phyloP scores from a whole-genome alignment of 2,329 filamentous ascomycete genomes.

The Leptographium radiaticola region DNA sequence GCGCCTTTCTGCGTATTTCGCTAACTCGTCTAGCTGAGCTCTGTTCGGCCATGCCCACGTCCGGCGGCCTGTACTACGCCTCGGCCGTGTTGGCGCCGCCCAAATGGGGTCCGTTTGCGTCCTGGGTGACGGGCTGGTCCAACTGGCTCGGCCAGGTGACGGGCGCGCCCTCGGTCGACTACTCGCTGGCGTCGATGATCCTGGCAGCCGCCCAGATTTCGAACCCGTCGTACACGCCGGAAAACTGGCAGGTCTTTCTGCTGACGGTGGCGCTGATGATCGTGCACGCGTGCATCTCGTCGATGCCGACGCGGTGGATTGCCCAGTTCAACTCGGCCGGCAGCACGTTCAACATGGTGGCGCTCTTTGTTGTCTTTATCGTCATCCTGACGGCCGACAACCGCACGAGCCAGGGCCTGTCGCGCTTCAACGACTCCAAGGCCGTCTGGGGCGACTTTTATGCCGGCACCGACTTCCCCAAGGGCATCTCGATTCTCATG shows the following conservation, averaged over 20 bases:
- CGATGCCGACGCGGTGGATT: slow-evolving; percentile 58
- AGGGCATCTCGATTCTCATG: slow-evolving; percentile 57
- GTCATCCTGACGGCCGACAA: slow-evolving; percentile 48
- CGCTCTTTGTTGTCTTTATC: slow-evolving; percentile 52
- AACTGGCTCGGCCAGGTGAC: slow-evolving; percentile 59
- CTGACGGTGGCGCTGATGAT: slow-evolving; percentile 55
- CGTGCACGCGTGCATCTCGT: slow-evolving; percentile 53
- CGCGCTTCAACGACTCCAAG: slow-evolving; percentile 23
- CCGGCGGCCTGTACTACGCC: slow-evolving; percentile 62
- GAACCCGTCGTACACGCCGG: slow-evolving; percentile 51
- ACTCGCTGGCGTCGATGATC: slow-evolving; percentile 56
- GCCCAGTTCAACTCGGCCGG: slow-evolving; percentile 58
- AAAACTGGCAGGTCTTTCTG: slow-evolving; percentile 54
- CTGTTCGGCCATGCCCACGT: slow-evolving; percentile 61
- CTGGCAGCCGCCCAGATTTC: slow-evolving; percentile 56
- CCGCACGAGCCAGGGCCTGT: slow-evolving; percentile 33
- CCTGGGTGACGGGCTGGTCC: slow-evolving; percentile 58
- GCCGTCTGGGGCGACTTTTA: slow-evolving; percentile 55
- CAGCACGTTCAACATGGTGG: slow-evolving; percentile 58
- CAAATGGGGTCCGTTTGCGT: slow-evolving; percentile 51
- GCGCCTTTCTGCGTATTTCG: neutral
- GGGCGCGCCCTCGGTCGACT: slow-evolving; percentile 53
- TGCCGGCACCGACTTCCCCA: slow-evolving; percentile 52
- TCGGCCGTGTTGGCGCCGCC: slow-evolving; percentile 55
- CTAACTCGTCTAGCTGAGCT: slow-evolving; percentile 35